A percentile compares a stretch with the other conserved stretches of the same genome.
These are phyloP conservation scores for Cryptosporidium felis DNA, from an alignment of 169 alveolate genomes.

Conservation along the genomic window DNA sequence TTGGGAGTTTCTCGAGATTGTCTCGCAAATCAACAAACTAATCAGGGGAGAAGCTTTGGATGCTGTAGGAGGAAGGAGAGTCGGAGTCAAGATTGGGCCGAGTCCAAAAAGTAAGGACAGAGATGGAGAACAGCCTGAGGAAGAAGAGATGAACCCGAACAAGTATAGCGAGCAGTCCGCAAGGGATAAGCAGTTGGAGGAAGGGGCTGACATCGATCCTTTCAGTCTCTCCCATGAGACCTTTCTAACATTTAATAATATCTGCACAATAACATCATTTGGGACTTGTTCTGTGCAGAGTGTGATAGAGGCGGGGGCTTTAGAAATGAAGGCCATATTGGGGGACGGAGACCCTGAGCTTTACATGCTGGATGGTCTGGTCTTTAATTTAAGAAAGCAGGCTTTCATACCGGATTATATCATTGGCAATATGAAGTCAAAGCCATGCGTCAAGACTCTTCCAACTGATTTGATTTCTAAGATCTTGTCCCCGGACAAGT, in stretches of 20 bases:
- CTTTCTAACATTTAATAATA: conserved; percentile 76
- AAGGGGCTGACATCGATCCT: conserved; percentile 11
- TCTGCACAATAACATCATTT: conserved; percentile 74
- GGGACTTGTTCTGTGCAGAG: conserved; percentile 78
- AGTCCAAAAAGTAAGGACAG: neutral
- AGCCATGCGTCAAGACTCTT: conserved; percentile 74
- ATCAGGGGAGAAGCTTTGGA: conserved; percentile 79
- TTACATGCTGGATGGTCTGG: conserved; percentile 77
- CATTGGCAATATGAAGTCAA: conserved; percentile 74
- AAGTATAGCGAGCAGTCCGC: neutral
- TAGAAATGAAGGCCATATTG: conserved; percentile 73
- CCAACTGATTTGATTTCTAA: conserved; percentile 74
- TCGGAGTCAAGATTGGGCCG: conserved; percentile 38
- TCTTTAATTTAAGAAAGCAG: conserved; percentile 75
- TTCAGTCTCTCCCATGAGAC: conserved; percentile 6
- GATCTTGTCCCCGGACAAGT: conserved; percentile 69
- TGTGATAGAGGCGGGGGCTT: conserved; percentile 73
- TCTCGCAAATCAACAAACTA: conserved; percentile 75
- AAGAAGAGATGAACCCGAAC: neutral
- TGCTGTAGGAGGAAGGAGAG: conserved; percentile 78
- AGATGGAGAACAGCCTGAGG: neutral
- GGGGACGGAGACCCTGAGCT: conserved; percentile 76
- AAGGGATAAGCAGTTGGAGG: neutral
- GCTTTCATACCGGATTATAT: conserved; percentile 79
- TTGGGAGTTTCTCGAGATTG: conserved; percentile 77